Evolutionary conservation across 306 rosid genomes (phyloP).

Genomic region (Medicago lupulina): DNA sequence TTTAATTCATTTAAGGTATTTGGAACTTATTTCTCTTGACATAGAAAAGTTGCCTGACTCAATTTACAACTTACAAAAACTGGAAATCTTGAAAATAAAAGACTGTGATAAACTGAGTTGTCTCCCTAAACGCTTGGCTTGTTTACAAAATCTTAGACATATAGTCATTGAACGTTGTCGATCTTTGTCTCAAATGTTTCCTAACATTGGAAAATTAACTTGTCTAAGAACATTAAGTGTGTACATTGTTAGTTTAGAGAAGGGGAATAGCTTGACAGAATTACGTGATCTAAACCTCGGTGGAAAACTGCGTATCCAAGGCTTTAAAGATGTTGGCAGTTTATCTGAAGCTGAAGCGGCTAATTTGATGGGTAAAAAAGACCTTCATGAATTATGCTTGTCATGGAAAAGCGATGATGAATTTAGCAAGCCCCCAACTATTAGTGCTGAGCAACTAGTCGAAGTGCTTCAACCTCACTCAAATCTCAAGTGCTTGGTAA

Average conservation of each 20-base stretch:
- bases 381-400: neutral
- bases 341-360: neutral
- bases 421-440: no score
- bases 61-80: neutral
- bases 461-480: conserved; percentile 23
- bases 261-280: neutral
- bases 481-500: neutral
- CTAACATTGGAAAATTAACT: neutral
- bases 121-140: conserved; percentile 1
- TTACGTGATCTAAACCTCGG: neutral
- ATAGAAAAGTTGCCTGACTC: neutral
- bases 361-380: neutral
- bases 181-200: neutral
- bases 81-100: conserved; percentile 10
- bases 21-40: neutral
- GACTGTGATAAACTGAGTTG: fast-evolving
- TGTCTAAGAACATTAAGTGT: conserved; percentile 7
- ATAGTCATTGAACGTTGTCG: neutral
- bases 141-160: conserved; percentile 18
- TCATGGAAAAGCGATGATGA: neutral
- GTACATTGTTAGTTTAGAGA: neutral
- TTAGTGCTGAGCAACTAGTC: conserved; percentile 6
- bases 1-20: conserved; percentile 21
- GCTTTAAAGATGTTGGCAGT: neutral
- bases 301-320: neutral